Evolutionary conservation across 1,284 basidiomycete genomes (phyloP).

Genomic region (Ustilago curta): DNA sequence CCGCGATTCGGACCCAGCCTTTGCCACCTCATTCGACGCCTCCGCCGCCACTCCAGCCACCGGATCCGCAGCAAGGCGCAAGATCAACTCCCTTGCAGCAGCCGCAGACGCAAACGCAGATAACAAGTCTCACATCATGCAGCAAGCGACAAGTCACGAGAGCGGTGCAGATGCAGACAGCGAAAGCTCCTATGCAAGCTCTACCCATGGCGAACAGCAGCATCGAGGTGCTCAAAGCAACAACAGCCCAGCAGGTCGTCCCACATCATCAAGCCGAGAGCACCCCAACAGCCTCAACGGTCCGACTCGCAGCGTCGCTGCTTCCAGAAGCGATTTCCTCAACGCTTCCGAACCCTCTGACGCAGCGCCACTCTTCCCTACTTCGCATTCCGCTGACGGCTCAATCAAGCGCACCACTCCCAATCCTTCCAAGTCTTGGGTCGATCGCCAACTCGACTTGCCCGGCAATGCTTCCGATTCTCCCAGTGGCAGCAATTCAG

Average conservation of each 20-base stretch:
- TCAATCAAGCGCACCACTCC: slow-evolving; percentile 8
- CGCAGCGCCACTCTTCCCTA: slow-evolving; percentile 20
- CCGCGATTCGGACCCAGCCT: slow-evolving; percentile 27
- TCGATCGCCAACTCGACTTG: slow-evolving; percentile 41
- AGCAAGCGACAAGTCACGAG: slow-evolving; percentile 39
- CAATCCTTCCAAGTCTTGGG: slow-evolving; percentile 32
- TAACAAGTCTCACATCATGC: slow-evolving; percentile 21
- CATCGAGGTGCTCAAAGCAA: background rate
- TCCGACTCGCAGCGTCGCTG: slow-evolving; percentile 20
- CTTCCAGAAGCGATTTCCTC: slow-evolving; percentile 42
- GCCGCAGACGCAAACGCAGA: slow-evolving; percentile 3
- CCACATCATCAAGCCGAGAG: background rate
- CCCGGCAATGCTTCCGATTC: slow-evolving; percentile 42
- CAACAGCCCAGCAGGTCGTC: background rate
- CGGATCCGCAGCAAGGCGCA: slow-evolving; percentile 19
- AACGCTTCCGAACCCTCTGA: slow-evolving; percentile 43
- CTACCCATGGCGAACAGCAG: slow-evolving; percentile 16
- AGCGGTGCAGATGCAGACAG: slow-evolving; percentile 51
- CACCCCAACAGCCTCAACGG: background rate
- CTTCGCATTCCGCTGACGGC: slow-evolving; percentile 9
- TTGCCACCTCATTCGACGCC: background rate
- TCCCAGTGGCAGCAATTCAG: slow-evolving; percentile 43
- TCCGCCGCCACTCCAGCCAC: background rate
- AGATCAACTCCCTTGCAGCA: slow-evolving; percentile 6
- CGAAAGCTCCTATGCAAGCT: slow-evolving; percentile 41